Base-by-base conservation (phyloP, 345 rosid genomes). In the Pistacia atlantica region DNA sequence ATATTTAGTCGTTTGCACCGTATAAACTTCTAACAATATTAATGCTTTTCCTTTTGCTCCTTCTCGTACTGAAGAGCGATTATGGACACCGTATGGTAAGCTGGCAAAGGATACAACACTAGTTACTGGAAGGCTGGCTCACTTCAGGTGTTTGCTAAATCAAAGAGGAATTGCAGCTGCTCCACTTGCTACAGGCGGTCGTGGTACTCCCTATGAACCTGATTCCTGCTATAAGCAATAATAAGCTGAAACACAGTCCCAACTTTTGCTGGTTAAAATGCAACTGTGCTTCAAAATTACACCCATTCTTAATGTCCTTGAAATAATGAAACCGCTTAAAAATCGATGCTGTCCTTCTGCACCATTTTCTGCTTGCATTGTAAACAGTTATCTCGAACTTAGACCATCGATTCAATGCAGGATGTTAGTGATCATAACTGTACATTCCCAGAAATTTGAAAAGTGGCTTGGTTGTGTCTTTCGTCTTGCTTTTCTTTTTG, bases 91-190 rank as follows among this genome's bases (percentile, higher is more conserved):
- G 3, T 85, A 80, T 35, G 76, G 80, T 75, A 86, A 86, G 83
- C 79, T 90, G 69, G 88, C 92, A 25, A 81, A 79, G 72, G 65
- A 83, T 75, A 81, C 90, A 0, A n/a, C 56, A 54, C 68, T 80
- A 69, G 94, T 87, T 63, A 61, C 72, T 1, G 60, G 65, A 63
- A 89, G 97, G 80, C 82, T 90, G 75, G 83, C 91, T 75, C 83
- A 87, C 69, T 91, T 91, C 81, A 86, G 97, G 81, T 91, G 97
- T 68, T 79, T 91, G 76, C 68, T 91, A 75, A 87, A 90, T 86
- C 83, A 85, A 84, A 83, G 97, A 82, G 93, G 93, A 76, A 80
- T 91, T 42, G 90, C 91, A 16, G 96, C 96, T 57, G 89, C 89
- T 69, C 92, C 93, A 6, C 35, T 89, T 62, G 73, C 60, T 35